Base-by-base conservation (phyloP, 306 rosid genomes). In the Casuarina glauca region DNA sequence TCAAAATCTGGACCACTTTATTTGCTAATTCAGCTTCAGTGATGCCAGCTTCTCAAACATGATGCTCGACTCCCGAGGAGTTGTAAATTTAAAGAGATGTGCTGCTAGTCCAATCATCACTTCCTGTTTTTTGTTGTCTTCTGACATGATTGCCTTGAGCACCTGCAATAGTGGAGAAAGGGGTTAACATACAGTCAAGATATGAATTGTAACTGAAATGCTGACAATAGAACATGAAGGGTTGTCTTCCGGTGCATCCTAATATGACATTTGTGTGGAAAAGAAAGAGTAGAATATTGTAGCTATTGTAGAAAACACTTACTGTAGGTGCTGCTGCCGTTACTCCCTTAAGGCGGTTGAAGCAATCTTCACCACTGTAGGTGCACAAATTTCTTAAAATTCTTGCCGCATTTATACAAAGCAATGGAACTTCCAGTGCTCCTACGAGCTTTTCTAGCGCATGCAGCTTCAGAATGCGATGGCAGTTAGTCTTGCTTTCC, bases 61-160 rank as follows among this genome's bases (percentile, higher is more conserved):
- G 54, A 50, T 49, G 70, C 84, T 90, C 69, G 99, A 89, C 76
- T 93, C 98, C 80, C 77, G 75, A 43, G 91, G 74, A 80, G 80
- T 72, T 91, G 90, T 82, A 85, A 91, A 87, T 81, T 82, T 83
- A 79, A 96, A 84, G 77, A 90, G 82, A 71, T 70, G 90, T 77
- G 96, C 91, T 64, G 86, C 97, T 35, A 96, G 87, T 76, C 99
- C 99, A 48, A 91, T 86, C 99, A 96, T 96, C 72, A 89, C 98
- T 90, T 96, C 99, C 66, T 91, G 97, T 38, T 85, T 90, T 86
- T 91, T 93, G 83, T 86, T 86, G 74, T 93, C 93, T 77, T 88
- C 92, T 50, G 84, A 67, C 81, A 87, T 86, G 75, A 96, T 90
- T 83, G 87, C 96, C 9, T 46, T 80, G 66, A 96, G 86, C 68